Evolutionary conservation across 78 protist species (phyloP).

Genomic region (Isochrysis galbana): DNA sequence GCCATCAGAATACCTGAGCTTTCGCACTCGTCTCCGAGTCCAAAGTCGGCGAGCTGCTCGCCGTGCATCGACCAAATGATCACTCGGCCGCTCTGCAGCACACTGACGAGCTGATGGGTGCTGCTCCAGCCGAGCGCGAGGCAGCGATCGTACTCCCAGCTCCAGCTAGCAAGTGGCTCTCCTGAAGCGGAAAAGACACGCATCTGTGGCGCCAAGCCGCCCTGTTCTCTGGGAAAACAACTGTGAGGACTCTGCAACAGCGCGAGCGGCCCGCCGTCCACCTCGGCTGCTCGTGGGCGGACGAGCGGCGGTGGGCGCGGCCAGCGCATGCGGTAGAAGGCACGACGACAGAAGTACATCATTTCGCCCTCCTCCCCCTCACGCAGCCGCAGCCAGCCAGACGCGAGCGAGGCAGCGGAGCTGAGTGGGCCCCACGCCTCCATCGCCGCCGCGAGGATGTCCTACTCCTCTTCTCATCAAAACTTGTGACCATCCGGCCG

Average conservation of each 20-base stretch:
- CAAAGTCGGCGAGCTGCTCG: background rate
- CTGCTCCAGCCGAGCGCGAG: constrained; percentile 45
- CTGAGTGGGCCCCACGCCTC: no score
- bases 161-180: background rate
- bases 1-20: background rate
- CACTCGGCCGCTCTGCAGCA: constrained; percentile 18
- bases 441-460: no score
- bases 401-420: no score
- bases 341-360: background rate
- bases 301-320: background rate
- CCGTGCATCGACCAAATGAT: background rate
- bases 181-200: background rate
- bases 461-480: no score
- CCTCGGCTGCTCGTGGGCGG: background rate
- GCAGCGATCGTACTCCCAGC: constrained; percentile 17
- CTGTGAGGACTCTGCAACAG: background rate
- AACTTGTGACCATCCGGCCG: no score
- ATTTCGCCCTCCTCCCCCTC: no score
- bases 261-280: background rate
- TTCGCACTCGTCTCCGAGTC: constrained; percentile 31
- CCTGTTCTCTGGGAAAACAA: background rate
- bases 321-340: background rate
- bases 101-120: background rate
- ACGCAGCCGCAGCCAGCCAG: no score
- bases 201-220: background rate